phyloP scores from a whole-genome alignment of 2,329 filamentous ascomycete species.

The Chaetomium olivaceum region DNA sequence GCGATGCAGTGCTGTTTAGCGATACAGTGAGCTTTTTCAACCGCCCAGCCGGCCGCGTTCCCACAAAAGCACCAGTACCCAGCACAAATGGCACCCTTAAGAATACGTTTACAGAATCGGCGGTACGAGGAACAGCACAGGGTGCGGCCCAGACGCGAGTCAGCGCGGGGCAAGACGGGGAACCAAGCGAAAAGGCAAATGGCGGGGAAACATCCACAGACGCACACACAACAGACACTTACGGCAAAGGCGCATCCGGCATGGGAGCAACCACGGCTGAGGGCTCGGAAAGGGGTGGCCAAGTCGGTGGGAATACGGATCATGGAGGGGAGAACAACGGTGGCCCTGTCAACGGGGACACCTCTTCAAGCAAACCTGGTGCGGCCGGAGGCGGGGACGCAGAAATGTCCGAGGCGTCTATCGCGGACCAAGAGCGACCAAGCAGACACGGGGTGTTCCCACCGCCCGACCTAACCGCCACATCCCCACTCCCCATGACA shows the following conservation, averaged over 20 bases:
- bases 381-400: constrained; percentile 8
- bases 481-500: neutral
- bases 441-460: neutral
- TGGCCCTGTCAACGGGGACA: neutral
- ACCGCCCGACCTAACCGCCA: neutral
- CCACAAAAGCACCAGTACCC: constrained; percentile 1
- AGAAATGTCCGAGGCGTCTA: constrained; percentile 28
- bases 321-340: neutral
- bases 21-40: constrained; percentile 45
- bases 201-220: constrained; percentile 22
- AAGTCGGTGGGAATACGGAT: constrained; percentile 13
- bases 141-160: neutral
- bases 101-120: neutral
- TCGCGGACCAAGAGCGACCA: neutral
- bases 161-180: neutral
- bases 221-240: constrained; percentile 5
- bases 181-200: constrained; percentile 4
- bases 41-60: constrained; percentile 9
- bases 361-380: neutral
- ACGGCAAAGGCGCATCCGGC: constrained; percentile 6
- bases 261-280: neutral
- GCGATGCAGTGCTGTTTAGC: constrained; percentile 50
- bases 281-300: neutral
- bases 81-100: constrained; percentile 10
- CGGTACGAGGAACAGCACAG: neutral